phyloP scores from a whole-genome alignment of 2,329 filamentous ascomycete species.

The Scytalidium sp. region DNA sequence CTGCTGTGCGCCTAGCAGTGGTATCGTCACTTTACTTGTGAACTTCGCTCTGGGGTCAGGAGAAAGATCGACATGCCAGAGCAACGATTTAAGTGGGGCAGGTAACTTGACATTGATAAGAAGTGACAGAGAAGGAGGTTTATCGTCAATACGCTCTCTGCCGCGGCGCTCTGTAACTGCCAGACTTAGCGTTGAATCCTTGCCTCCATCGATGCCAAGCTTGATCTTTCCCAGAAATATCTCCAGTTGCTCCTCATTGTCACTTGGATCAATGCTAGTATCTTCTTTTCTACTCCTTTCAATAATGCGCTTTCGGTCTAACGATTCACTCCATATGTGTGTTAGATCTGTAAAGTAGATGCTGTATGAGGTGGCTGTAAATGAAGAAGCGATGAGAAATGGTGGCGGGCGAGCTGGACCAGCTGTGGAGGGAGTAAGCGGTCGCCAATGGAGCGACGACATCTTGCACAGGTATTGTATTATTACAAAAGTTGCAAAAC shows the following conservation, averaged over 20 bases:
- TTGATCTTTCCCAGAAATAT: conserved; percentile 64
- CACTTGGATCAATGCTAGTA: conserved; percentile 71
- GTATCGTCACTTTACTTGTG: conserved; percentile 42
- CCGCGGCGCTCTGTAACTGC: conserved; percentile 35
- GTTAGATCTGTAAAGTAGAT: conserved; percentile 69
- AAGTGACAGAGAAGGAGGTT: conserved; percentile 37
- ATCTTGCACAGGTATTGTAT: conserved; percentile 13
- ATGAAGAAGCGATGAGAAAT: conserved; percentile 60
- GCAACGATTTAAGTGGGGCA: conserved; percentile 56
- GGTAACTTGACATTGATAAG: conserved; percentile 59
- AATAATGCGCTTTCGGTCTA: conserved; percentile 61
- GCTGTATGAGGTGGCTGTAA: conserved; percentile 55
- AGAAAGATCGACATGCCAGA: conserved; percentile 61
- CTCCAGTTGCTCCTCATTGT: conserved; percentile 62
- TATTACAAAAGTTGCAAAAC: conserved; percentile 2
- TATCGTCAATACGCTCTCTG: conserved; percentile 33
- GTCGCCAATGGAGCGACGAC: conserved; percentile 16
- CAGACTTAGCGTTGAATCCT: conserved; percentile 42
- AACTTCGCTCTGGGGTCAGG: conserved; percentile 33
- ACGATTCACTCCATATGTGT: conserved; percentile 67
- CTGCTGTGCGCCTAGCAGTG: conserved; percentile 43
- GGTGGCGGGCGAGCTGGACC: conserved; percentile 44
- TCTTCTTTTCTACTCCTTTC: conserved; percentile 58
- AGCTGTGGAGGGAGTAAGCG: conserved; percentile 14
- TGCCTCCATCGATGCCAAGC: conserved; percentile 40